phyloP scores from a whole-genome alignment of 2,329 filamentous ascomycete genomes.

The Thermothelomyces thermophilus region DNA sequence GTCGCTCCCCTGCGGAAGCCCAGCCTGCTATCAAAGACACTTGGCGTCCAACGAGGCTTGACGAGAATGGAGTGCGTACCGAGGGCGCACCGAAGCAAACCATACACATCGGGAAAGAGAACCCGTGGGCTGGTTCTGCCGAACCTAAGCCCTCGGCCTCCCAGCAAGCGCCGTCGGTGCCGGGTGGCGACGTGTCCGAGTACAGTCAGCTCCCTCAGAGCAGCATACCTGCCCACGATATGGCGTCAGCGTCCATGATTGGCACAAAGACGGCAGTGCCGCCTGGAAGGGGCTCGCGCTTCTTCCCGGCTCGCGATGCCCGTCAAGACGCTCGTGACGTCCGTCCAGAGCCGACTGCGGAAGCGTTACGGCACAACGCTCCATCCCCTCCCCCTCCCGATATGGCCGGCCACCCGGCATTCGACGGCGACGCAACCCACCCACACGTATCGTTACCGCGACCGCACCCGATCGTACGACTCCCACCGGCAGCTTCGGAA shows the following conservation, averaged over 20 bases:
- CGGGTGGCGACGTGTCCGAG: slow-evolving; percentile 12
- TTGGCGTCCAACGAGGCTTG: slow-evolving; percentile 42
- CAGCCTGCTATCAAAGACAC: slow-evolving; percentile 47
- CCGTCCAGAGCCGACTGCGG: slow-evolving; percentile 29
- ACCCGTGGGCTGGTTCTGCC: slow-evolving; percentile 17
- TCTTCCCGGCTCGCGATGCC: slow-evolving; percentile 46
- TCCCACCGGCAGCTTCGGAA: slow-evolving; percentile 55
- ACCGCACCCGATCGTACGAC: slow-evolving; percentile 68
- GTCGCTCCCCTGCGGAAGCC: slow-evolving; percentile 38
- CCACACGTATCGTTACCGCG: slow-evolving; percentile 66
- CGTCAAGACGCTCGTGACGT: slow-evolving; percentile 35
- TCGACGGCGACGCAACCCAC: slow-evolving; percentile 57
- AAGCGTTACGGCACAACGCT: slow-evolving; percentile 40
- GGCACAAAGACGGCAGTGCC: slow-evolving; percentile 24
- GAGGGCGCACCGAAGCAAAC: slow-evolving; percentile 27
- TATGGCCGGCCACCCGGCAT: slow-evolving; percentile 64
- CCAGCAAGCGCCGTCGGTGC: slow-evolving; percentile 8
- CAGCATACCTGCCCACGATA: slow-evolving; percentile 9
- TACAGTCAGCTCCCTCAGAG: slow-evolving; percentile 17
- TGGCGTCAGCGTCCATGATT: slow-evolving; percentile 17
- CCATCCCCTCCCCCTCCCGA: slow-evolving; percentile 68
- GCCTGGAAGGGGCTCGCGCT: slow-evolving; percentile 49
- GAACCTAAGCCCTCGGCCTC: slow-evolving; percentile 16
- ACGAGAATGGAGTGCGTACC: slow-evolving; percentile 32
- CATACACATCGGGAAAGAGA: slow-evolving; percentile 26